Conservation (phyloP, 441 rosid species). For the Brassica hybrid region DNA sequence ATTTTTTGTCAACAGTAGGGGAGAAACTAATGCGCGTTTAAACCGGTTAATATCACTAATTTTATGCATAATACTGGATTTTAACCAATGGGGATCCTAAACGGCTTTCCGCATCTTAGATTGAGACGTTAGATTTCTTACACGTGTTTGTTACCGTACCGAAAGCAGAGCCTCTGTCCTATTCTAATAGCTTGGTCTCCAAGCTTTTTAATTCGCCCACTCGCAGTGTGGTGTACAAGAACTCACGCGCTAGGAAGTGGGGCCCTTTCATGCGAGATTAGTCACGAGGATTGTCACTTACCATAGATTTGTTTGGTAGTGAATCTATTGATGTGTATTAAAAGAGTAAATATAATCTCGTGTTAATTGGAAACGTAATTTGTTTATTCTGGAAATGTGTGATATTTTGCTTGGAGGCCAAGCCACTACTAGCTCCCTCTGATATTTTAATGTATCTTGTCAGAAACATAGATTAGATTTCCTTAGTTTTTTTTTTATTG, state of each 20-base stretch:
- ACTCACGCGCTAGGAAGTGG: neutral
- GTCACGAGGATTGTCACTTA: conserved; percentile 35
- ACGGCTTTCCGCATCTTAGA: conserved; percentile 62
- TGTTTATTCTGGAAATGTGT: neutral
- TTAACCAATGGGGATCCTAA: conserved; percentile 20
- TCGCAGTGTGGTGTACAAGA: neutral
- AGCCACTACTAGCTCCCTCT: neutral
- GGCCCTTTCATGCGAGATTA: neutral
- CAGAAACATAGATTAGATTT: conserved; percentile 12
- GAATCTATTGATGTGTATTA: conserved; percentile 5
- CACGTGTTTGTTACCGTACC: conserved; percentile 53
- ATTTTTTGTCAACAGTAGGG: neutral
- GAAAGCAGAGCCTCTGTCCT: conserved; percentile 23
- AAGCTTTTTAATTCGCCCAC: conserved; percentile 19
- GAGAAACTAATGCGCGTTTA: conserved; percentile 8
- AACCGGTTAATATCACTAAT: conserved; percentile 22
- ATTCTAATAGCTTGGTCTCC: conserved; percentile 41
- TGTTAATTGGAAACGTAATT: neutral
- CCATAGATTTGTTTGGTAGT: neutral
- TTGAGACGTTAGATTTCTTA: conserved; percentile 20
- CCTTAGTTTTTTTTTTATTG: neutral
- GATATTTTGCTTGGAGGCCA: conserved; percentile 30
- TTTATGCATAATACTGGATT: too few species aligned
- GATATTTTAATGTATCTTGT: neutral
- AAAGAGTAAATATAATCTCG: neutral